Evolutionary conservation across 768 basidiomycete genomes (phyloP).

Genomic region (Tricholoma hemisulphureum): DNA sequence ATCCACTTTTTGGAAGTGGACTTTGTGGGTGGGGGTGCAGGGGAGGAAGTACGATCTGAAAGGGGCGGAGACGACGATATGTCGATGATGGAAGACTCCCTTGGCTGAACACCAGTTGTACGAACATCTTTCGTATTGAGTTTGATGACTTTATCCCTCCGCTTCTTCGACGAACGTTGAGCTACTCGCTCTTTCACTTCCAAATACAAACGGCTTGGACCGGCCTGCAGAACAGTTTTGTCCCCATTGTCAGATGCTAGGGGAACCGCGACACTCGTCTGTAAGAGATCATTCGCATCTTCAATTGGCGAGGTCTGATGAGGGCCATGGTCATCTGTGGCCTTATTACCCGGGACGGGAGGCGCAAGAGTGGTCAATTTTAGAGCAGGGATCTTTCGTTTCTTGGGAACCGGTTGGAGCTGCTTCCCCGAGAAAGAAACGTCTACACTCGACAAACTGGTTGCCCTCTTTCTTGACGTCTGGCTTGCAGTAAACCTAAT

Average conservation of each 20-base stretch:
- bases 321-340: conserved; percentile 7
- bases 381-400: conserved; percentile 13
- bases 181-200: conserved; percentile 37
- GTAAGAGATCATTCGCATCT: conserved; percentile 22
- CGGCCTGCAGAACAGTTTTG: conserved; percentile 15
- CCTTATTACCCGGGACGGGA: not conserved
- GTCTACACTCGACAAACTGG: not conserved
- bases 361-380: conserved; percentile 9
- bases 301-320: conserved; percentile 37
- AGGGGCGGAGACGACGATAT: conserved; percentile 34
- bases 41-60: conserved; percentile 24
- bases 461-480: not conserved
- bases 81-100: conserved; percentile 29
- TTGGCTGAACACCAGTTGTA: conserved; percentile 14
- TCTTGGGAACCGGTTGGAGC: not conserved
- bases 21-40: conserved; percentile 13
- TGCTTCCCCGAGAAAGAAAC: not conserved
- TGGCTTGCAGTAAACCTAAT: conserved; percentile 14
- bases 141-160: conserved; percentile 31
- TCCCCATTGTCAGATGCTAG: conserved; percentile 8
- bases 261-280: conserved; percentile 2
- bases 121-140: conserved; percentile 12
- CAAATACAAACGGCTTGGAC: conserved; percentile 30
- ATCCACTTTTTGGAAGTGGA: not conserved
- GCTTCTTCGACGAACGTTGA: conserved; percentile 26